Evolutionary conservation across 2,329 filamentous ascomycete genomes (phyloP), one percentile per base, ranked within the genome.

Genomic region (Talaromyces pinophilus): DNA sequence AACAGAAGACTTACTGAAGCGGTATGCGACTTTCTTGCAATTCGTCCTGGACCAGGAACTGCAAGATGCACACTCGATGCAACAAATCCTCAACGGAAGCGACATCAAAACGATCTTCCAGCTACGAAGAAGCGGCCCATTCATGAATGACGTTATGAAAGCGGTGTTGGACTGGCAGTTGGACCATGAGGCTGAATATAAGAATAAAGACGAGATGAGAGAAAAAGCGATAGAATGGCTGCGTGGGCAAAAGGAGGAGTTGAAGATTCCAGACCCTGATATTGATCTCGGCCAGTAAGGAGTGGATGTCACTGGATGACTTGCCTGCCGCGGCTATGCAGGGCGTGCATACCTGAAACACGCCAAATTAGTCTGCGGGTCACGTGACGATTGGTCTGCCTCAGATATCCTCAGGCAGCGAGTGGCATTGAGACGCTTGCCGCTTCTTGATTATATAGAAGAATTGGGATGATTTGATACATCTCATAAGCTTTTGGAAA

Each of bases 321-420:
- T 33, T 33, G 30, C 10, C 30, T 62, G 25, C 30, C 42, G n/a
- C 15, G 59, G 42, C 40, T 42, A 19, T 35, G 59, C 30, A 33
- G 30, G n/a, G 60, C 17, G 17, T 25, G 60, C 60, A 63, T 8
- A 33, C 42, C 65, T 66, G 65, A 66, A 66, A 66, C 65, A 44
- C 65, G 60, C 65, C 44, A 66, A 42, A 28, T 10, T 59, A 54
- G 52, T 22, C n/a, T 59, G 40, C 35, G 46, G 38, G 4, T 63
- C 65, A 66, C 65, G 52, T 66, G 65, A 60, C 52, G 13, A n/a
- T 10, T 8, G 10, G n/a, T 6, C 59, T 33, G 35, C 15, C 2
- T 13, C 13, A 40, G 17, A 35, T 5, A 25, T 17, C 10, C 10
- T 19, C 59, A 44, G 38, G 55, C n/a, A 42, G n/a, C 5, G 38